These are phyloP conservation scores for Calendula officinalis DNA, from an alignment of 129 eudicot species.

Conservation along the genomic window DNA sequence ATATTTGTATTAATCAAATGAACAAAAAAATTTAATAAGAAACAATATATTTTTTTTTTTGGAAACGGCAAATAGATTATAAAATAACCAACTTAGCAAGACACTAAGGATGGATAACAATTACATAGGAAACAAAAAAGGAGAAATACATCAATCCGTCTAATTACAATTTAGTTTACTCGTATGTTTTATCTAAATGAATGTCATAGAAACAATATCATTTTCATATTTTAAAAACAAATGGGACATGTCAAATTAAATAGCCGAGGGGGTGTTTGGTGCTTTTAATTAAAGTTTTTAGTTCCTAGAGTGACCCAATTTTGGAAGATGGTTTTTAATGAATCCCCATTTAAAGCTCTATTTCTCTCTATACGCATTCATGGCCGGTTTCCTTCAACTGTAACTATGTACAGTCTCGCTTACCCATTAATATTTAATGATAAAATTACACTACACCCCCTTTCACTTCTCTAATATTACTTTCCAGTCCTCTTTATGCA, in stretches of 20 bases:
- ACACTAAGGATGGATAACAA: no score
- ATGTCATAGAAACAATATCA: no score
- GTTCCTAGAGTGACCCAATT: constrained; percentile 52
- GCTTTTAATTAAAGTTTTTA: constrained; percentile 45
- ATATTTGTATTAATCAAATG: no score
- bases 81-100: no score
- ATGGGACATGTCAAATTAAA: constrained; percentile 46
- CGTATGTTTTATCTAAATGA: no score
- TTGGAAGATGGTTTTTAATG: constrained; percentile 66
- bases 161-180: no score
- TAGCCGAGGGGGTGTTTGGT: constrained; percentile 45
- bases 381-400: constrained; percentile 76
- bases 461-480: constrained; percentile 15
- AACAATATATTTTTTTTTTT: no score
- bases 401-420: constrained; percentile 36
- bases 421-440: constrained; percentile 46
- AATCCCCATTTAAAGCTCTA: constrained; percentile 39
- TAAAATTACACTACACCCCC: constrained; percentile 18
- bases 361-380: no score
- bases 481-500: constrained; percentile 11
- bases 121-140: no score
- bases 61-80: no score
- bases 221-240: constrained; percentile 17
- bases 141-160: no score
- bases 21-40: no score